phyloP scores from a whole-genome alignment of 768 basidiomycete genomes.

The Tephrocybe sp. region DNA sequence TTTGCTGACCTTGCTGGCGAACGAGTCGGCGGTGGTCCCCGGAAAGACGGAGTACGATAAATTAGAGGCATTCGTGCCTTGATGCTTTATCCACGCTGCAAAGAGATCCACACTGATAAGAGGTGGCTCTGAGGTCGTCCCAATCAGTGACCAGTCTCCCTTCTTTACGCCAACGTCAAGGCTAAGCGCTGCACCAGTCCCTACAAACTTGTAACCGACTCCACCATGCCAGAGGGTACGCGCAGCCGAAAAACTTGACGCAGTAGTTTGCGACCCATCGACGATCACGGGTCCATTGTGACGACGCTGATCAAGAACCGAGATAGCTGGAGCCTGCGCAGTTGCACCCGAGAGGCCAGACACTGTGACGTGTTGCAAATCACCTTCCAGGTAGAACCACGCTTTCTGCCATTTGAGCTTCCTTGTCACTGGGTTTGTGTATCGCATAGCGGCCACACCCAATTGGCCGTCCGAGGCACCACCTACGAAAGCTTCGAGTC shows the following conservation, averaged over 20 bases:
- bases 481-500: slow-evolving; percentile 61
- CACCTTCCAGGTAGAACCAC: slow-evolving; percentile 70
- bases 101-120: slow-evolving; percentile 51
- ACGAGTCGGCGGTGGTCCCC: slow-evolving; percentile 27
- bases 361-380: slow-evolving; percentile 62
- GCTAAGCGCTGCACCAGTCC: slow-evolving; percentile 36
- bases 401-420: slow-evolving; percentile 63
- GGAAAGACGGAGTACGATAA: slow-evolving; percentile 43
- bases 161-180: slow-evolving; percentile 41
- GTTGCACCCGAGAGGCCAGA: slow-evolving; percentile 44
- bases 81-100: slow-evolving; percentile 39
- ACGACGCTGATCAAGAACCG: slow-evolving; percentile 67
- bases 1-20: slow-evolving; percentile 23
- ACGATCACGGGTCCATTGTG: slow-evolving; percentile 43
- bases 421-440: slow-evolving; percentile 59
- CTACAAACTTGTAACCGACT: slow-evolving; percentile 48
- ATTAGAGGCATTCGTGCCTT: slow-evolving; percentile 17
- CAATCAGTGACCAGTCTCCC: slow-evolving; percentile 62
- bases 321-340: slow-evolving; percentile 44
- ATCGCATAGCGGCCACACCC: slow-evolving; percentile 66
- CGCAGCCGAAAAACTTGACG: slow-evolving; percentile 13
- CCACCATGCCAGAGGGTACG: slow-evolving; percentile 60
- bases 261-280: slow-evolving; percentile 27
- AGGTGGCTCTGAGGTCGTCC: slow-evolving; percentile 59
- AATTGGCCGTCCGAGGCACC: slow-evolving; percentile 57